Evolutionary conservation across 164 flowering plant species (phyloP).

Genomic region (Pachysandra terminalis): DNA sequence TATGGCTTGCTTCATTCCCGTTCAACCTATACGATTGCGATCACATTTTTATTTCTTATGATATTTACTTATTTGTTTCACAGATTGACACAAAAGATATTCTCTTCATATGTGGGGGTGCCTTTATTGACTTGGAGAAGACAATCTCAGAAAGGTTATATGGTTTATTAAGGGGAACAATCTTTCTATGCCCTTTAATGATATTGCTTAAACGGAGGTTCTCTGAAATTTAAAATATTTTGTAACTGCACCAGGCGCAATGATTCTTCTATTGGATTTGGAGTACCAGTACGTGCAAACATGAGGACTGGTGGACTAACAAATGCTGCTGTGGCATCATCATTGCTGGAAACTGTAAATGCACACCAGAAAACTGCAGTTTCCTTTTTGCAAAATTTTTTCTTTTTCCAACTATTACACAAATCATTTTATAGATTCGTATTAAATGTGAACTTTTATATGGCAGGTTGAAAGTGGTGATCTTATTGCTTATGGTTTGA

Average conservation of each 20-base stretch:
- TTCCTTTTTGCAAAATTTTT: too few relatives aligned
- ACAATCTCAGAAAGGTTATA: conserved; percentile 90
- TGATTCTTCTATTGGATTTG: conserved; percentile 96
- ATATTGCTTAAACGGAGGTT: background rate
- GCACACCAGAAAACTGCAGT: conserved; percentile 10
- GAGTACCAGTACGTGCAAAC: conserved; percentile 93
- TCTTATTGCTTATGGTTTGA: too few relatives aligned
- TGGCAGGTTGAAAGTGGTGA: conserved; percentile 89
- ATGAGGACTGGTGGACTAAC: conserved; percentile 72
- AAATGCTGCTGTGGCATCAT: conserved; percentile 63
- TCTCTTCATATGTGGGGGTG: conserved; percentile 97
- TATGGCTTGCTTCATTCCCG: too few relatives aligned
- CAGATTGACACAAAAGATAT: conserved; percentile 97
- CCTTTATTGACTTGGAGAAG: conserved; percentile 88
- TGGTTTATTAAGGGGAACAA: background rate
- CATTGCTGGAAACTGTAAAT: conserved; percentile 85
- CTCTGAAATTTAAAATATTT: conserved; percentile 13
- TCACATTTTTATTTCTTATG: background rate
- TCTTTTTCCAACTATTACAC: too few relatives aligned
- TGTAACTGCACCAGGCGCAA: conserved; percentile 58
- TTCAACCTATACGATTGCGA: too few relatives aligned
- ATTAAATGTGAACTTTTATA: conserved; percentile 5
- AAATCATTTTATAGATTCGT: background rate
- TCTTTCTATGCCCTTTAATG: background rate
- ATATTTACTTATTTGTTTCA: conserved; percentile 5